A percentile compares a stretch with the other conserved stretches of the same genome.
phyloP scores from a whole-genome alignment of 2,329 filamentous ascomycete genomes.

The Onygenales sp. region DNA sequence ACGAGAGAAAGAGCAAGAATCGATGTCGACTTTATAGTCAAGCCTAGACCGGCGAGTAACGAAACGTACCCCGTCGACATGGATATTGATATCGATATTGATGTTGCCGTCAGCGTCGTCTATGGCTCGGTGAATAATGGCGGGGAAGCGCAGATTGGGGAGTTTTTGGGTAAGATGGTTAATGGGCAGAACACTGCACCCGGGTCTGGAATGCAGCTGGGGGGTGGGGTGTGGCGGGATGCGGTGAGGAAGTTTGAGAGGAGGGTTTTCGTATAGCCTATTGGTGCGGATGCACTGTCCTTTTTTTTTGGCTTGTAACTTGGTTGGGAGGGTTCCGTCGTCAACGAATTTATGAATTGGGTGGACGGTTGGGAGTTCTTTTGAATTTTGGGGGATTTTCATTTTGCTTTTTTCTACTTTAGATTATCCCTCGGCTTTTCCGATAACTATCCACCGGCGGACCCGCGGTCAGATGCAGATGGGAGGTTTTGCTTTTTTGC shows the following conservation, averaged over 20 bases:
- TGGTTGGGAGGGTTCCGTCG: no score
- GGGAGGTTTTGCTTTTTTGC: no score
- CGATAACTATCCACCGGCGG: no score
- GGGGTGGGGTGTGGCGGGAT: constrained; percentile 30
- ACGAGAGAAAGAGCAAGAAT: constrained; percentile 15
- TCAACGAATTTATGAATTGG: neutral
- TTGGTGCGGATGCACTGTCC: neutral
- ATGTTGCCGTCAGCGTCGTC: constrained; percentile 30
- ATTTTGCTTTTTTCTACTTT: no score
- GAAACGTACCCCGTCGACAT: constrained; percentile 7
- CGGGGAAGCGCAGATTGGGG: constrained; percentile 25
- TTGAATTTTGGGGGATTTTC: neutral
- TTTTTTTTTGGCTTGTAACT: no score
- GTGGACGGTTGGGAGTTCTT: neutral
- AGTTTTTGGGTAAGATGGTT: constrained; percentile 15
- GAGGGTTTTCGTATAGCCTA: constrained; percentile 20
- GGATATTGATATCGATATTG: constrained; percentile 23
- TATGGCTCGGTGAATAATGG: constrained; percentile 27
- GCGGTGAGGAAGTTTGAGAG: constrained; percentile 27
- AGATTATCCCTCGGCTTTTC: no score
- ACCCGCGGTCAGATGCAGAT: no score
- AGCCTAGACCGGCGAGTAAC: constrained; percentile 16
- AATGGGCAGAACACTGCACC: constrained; percentile 14
- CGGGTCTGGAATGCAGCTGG: constrained; percentile 16
- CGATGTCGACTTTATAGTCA: constrained; percentile 33